Evolutionary conservation across 1,139 yeast species (phyloP).

Genomic region (Kodamaea derodonti): DNA sequence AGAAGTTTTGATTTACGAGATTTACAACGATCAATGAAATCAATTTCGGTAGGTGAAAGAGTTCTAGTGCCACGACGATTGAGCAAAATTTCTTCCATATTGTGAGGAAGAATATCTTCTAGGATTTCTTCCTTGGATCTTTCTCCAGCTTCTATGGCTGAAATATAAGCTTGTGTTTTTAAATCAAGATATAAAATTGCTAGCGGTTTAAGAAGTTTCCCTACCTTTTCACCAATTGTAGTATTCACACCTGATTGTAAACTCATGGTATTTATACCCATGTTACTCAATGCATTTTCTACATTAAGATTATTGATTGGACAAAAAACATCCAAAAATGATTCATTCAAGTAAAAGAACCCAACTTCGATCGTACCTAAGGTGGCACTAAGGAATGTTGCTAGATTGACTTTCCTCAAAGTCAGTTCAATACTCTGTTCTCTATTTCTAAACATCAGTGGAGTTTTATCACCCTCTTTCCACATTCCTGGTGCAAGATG

Average conservation of each 20-base stretch:
- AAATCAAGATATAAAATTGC: slow-evolving; percentile 77
- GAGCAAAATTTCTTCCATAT: slow-evolving; percentile 55
- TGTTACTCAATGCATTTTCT: slow-evolving; percentile 36
- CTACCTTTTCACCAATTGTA: slow-evolving; percentile 42
- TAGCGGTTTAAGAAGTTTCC: slow-evolving; percentile 72
- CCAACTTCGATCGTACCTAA: slow-evolving; percentile 85
- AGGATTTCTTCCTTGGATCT: slow-evolving; percentile 64
- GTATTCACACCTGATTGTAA: slow-evolving; percentile 37
- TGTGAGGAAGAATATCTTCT: slow-evolving; percentile 71
- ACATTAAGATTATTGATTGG: slow-evolving; percentile 52
- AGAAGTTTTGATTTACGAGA: slow-evolving; percentile 62
- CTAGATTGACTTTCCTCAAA: slow-evolving; percentile 76
- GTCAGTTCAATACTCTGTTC: slow-evolving; percentile 69
- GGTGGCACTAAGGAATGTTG: slow-evolving; percentile 82
- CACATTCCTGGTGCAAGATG: slow-evolving; percentile 64
- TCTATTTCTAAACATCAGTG: slow-evolving; percentile 52
- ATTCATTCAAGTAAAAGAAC: slow-evolving; percentile 77
- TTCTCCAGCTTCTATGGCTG: slow-evolving; percentile 77
- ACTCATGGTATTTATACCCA: slow-evolving; percentile 32
- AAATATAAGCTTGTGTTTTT: slow-evolving; percentile 91
- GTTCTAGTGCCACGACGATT: slow-evolving; percentile 37
- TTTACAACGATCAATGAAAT: slow-evolving; percentile 66
- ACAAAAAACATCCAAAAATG: slow-evolving; percentile 80
- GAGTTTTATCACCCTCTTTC: slow-evolving; percentile 60
- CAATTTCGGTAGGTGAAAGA: slow-evolving; percentile 66